Percentiles rank a stretch among this genome's conserved stretches.
Evolutionary conservation across 768 basidiomycete species (phyloP).

Genomic region (Gelatoporia subvermispora): DNA sequence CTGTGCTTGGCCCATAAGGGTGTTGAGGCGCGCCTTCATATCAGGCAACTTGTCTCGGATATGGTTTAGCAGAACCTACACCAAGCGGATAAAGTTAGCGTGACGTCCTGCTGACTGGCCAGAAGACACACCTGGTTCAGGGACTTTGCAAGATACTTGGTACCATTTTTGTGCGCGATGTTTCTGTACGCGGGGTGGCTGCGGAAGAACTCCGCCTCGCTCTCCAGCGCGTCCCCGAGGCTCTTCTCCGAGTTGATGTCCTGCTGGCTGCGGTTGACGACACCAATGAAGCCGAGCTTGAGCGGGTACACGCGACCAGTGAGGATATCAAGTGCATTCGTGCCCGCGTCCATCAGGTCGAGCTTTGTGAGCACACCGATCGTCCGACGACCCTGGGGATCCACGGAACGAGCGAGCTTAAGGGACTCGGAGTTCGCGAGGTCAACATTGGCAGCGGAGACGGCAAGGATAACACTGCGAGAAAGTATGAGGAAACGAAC

Average conservation of each 20-base stretch:
- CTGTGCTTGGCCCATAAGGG: slow-evolving; percentile 97
- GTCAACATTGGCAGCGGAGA: slow-evolving; percentile 97
- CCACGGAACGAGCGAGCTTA: slow-evolving; percentile 92
- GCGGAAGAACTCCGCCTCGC: slow-evolving; percentile 88
- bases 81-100: neutral
- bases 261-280: slow-evolving; percentile 96
- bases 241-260: slow-evolving; percentile 88
- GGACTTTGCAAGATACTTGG: slow-evolving; percentile 87
- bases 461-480: slow-evolving; percentile 86
- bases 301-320: slow-evolving; percentile 97
- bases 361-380: slow-evolving; percentile 96
- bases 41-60: slow-evolving; percentile 98
- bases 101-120: neutral
- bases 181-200: slow-evolving; percentile 90
- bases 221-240: slow-evolving; percentile 78
- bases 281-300: slow-evolving; percentile 96
- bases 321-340: slow-evolving; percentile 93
- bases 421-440: slow-evolving; percentile 97
- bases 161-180: slow-evolving; percentile 97
- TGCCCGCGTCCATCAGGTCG: slow-evolving; percentile 98
- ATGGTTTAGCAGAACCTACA: slow-evolving; percentile 88
- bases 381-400: slow-evolving; percentile 93
- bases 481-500: neutral
- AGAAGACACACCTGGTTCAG: slow-evolving; percentile 73
- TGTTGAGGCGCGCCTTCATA: slow-evolving; percentile 98